These are phyloP conservation scores for Berkeleyomyces rouxiae DNA, from an alignment of 2,329 filamentous ascomycete species.

Conservation along the genomic window DNA sequence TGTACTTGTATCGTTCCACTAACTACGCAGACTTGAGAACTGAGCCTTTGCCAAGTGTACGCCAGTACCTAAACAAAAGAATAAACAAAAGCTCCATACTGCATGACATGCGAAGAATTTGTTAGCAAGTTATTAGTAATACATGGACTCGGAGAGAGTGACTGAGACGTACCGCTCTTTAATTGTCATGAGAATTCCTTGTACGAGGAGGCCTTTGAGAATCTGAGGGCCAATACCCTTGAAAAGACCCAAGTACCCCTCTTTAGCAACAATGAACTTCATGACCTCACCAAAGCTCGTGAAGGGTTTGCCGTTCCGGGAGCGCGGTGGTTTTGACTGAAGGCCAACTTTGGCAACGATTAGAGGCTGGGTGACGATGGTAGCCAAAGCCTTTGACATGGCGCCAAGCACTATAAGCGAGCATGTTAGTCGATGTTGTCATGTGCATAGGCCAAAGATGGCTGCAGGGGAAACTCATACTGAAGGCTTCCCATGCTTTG, in stretches of 20 bases:
- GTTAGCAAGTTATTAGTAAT: background rate
- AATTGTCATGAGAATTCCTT: constrained; percentile 97
- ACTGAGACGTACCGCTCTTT: constrained; percentile 60
- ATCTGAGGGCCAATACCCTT: constrained; percentile 95
- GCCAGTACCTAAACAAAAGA: constrained; percentile 67
- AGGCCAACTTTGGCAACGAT: constrained; percentile 96
- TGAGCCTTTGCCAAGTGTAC: constrained; percentile 36
- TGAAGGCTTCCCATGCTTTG: constrained; percentile 74
- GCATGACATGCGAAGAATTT: background rate
- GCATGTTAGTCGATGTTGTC: background rate
- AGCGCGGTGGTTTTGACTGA: constrained; percentile 78
- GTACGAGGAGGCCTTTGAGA: constrained; percentile 78
- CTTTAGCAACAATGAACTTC: constrained; percentile 78
- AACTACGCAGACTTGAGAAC: constrained; percentile 1
- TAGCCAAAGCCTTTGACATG: constrained; percentile 82
- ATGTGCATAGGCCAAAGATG: background rate
- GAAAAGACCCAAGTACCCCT: constrained; percentile 71
- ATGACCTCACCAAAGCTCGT: constrained; percentile 89
- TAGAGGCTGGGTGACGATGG: constrained; percentile 79
- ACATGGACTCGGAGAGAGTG: background rate
- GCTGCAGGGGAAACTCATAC: constrained; percentile 34
- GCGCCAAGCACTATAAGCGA: constrained; percentile 58
- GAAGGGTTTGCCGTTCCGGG: constrained; percentile 77
- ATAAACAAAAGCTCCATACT: constrained; percentile 83
- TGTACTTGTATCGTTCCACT: too few relatives aligned